Evolutionary conservation across 2,329 filamentous ascomycete genomes (phyloP), one percentile per base, ranked within the genome.

Genomic region (Coniochaeta prunicola): DNA sequence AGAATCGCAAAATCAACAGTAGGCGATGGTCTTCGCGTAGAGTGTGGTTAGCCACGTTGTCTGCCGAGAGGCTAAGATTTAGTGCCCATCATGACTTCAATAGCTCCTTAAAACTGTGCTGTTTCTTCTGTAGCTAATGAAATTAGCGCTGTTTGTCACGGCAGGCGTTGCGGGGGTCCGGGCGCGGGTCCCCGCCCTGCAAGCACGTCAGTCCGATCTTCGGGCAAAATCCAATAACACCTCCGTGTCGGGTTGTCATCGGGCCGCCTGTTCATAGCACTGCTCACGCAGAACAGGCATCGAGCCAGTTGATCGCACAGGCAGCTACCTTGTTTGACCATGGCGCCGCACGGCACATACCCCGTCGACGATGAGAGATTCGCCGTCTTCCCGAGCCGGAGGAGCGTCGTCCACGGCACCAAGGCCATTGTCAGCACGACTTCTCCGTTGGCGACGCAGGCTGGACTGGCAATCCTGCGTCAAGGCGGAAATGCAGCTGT

Each of bases 401-500:
- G 93, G 62, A 96, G 92, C 66, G 91, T 94, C 26, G 90, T 97
- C 10, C 91, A 97, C 70, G 96, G 91, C 70, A 91, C 89, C 1
- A 88, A 92, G 68, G 92, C 91, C 36, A 96, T 97, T 59, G 89
- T 97, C 53, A 84, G 91, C 24, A 94, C 89, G 69, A 90, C 91
- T 1, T 92, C 96, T 69, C 92, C 93, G 15, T 79, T 97, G 53
- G 93, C 93, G 5, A 88, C 89, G 26, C 88, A 90, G 73, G 94
- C 91, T 59, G 93, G 93, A 21, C 82, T 96, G 54, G 84, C 88
- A 57, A 80, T 97, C 33, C 76, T 97, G 13, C 83, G 86, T 58
- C 85, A 89, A 54, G 92, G 93, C 59, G 93, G 93, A 59, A 97
- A 97, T 77, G 92, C 91, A 60, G 93, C 92, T 62, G 91, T 94